These are phyloP conservation scores for Tetrahymena thermophila DNA, from an alignment of 73 alveolate species.

Conservation along the genomic window DNA sequence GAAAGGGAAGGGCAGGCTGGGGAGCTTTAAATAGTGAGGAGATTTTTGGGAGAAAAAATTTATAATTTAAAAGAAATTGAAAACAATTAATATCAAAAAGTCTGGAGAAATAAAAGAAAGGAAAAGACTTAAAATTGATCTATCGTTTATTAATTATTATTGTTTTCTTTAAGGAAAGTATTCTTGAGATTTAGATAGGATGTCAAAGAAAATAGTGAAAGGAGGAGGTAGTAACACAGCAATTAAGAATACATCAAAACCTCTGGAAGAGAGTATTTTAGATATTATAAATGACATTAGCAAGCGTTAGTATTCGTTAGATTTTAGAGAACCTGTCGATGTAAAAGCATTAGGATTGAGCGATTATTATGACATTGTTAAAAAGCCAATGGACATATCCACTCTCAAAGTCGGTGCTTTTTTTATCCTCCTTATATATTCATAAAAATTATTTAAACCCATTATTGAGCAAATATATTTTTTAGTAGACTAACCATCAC, in stretches of 20 bases:
- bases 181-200: neutral
- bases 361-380: slow-evolving; percentile 49
- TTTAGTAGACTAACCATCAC: neutral
- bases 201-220: neutral
- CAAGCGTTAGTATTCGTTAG: slow-evolving; percentile 16
- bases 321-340: slow-evolving; percentile 49
- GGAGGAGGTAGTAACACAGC: neutral
- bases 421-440: neutral
- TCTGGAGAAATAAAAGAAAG: slow-evolving; percentile 1
- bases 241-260: neutral
- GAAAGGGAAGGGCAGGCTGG: neutral
- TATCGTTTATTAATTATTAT: neutral
- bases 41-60: neutral
- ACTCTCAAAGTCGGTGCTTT: slow-evolving; percentile 25
- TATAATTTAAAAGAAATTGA: neutral
- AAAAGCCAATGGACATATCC: slow-evolving; percentile 64
- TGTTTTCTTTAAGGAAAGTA: neutral
- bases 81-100: neutral
- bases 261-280: neutral
- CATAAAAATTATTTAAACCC: neutral
- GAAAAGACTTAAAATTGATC: neutral
- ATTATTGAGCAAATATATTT: neutral
- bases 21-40: neutral
- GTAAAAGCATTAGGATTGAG: slow-evolving; percentile 37
- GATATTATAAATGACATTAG: neutral